Evolutionary conservation across 257 asterid species (phyloP).

Genomic region (Salvia miltiorrhiza): DNA sequence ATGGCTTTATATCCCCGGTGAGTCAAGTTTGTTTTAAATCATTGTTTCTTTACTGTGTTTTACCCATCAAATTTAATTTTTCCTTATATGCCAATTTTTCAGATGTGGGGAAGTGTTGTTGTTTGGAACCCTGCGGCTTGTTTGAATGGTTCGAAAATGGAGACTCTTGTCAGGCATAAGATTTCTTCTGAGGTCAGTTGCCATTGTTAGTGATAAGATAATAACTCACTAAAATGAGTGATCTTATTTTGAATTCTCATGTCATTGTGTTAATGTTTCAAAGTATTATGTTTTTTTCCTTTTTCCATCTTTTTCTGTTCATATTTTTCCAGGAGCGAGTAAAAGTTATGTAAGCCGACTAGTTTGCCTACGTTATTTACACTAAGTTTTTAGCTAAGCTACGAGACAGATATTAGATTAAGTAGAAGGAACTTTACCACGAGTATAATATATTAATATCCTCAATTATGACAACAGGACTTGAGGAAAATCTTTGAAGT

Average conservation of each 20-base stretch:
- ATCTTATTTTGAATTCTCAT: constrained; percentile 7
- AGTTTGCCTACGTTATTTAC: constrained; percentile 3
- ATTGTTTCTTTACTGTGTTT: constrained; percentile 20
- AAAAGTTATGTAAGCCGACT: not conserved
- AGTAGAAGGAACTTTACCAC: not conserved
- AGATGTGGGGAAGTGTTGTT: constrained; percentile 98
- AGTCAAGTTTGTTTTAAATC: constrained; percentile 30
- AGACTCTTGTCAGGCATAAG: constrained; percentile 42
- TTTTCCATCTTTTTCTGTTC: not conserved
- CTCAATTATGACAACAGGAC: constrained; percentile 56
- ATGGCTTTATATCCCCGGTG: constrained; percentile 96
- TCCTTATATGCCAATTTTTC: constrained; percentile 25
- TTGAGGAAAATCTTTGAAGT: constrained; percentile 61
- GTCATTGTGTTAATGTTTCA: not conserved
- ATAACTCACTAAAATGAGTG: not conserved
- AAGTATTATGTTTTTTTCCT: not conserved
- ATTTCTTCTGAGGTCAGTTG: constrained; percentile 74
- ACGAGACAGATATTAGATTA: not conserved
- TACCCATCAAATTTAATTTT: constrained; percentile 24
- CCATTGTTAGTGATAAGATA: not conserved
- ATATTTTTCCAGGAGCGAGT: not conserved
- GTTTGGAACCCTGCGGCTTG: constrained; percentile 90
- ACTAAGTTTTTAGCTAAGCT: not conserved
- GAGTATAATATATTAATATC: constrained; percentile 25
- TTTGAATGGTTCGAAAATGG: constrained; percentile 36